phyloP scores from a whole-genome alignment of 169 alveolate species.

The Eimeria sp. region DNA sequence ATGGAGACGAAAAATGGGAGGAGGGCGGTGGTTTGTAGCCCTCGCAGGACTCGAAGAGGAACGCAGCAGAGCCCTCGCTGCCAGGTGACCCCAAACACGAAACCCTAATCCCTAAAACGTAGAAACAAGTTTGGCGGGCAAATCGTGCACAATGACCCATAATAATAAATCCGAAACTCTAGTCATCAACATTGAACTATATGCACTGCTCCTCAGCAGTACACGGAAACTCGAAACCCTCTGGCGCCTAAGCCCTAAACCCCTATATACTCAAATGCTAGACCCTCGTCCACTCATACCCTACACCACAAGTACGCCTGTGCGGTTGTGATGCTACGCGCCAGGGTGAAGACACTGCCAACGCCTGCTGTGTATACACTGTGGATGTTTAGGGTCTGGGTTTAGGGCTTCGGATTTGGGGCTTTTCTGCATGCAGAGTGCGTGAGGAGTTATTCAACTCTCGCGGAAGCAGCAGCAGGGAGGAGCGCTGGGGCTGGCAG shows the following conservation, averaged over 20 bases:
- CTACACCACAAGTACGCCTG: background rate
- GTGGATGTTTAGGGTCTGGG: no score
- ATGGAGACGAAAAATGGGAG: conserved; percentile 29
- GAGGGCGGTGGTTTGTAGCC: conserved; percentile 67
- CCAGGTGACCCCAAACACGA: conserved; percentile 45
- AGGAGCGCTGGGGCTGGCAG: conserved; percentile 41
- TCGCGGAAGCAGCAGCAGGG: conserved; percentile 51
- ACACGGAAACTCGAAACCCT: no score
- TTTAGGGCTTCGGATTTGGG: background rate
- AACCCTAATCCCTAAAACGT: background rate
- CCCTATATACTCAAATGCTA: background rate
- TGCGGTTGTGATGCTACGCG: background rate
- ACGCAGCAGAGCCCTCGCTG: conserved; percentile 15
- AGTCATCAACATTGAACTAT: background rate
- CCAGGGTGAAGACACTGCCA: background rate
- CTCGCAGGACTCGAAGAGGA: conserved; percentile 66
- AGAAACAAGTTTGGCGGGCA: background rate
- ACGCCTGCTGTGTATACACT: background rate
- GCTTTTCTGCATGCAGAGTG: conserved; percentile 17
- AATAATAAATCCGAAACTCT: background rate
- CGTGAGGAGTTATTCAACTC: conserved; percentile 36
- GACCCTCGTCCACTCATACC: background rate
- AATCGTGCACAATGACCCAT: background rate
- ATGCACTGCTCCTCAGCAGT: no score
- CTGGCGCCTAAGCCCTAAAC: background rate